These are phyloP conservation scores for Fagopyrum esculentum DNA, from an alignment of 148 eudicot genomes.

Conservation along the genomic window DNA sequence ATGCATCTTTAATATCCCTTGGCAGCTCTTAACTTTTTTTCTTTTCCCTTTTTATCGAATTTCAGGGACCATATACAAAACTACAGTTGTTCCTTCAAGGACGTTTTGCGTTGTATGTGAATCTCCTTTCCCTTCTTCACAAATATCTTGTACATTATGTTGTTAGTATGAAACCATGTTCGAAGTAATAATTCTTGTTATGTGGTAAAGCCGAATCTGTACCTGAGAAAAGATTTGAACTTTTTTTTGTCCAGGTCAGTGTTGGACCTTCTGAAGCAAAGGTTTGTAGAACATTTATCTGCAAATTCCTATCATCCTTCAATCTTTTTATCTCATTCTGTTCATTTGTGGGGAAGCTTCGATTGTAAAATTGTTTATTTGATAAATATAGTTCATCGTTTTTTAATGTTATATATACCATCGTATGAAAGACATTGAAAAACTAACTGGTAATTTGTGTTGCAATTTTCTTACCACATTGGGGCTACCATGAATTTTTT, in stretches of 20 bases:
- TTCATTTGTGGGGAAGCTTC: neutral
- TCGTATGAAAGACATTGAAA: neutral
- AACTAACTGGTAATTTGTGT: neutral
- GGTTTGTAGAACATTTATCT: slow-evolving; percentile 35
- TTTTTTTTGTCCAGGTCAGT: slow-evolving; percentile 65
- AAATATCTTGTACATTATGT: neutral
- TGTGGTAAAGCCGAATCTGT: neutral
- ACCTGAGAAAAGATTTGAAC: neutral
- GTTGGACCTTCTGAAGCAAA: slow-evolving; percentile 93
- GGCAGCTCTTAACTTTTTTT: neutral
- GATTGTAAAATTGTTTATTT: neutral
- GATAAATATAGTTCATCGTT: neutral
- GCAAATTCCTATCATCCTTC: neutral
- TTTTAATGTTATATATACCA: neutral
- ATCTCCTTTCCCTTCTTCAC: slow-evolving; percentile 16
- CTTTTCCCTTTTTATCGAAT: slow-evolving; percentile 8
- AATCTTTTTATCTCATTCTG: neutral
- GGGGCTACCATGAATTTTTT: slow-evolving; percentile 26
- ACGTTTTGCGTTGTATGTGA: slow-evolving; percentile 78
- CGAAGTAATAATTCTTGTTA: neutral
- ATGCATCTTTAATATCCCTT: neutral
- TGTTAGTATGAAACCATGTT: neutral
- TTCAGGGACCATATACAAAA: slow-evolving; percentile 93
- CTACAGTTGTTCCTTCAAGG: slow-evolving; percentile 78
- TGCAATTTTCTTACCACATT: neutral